These are phyloP conservation scores for Conticribra weissflogii DNA, from an alignment of 108 stramenopile genomes.

Conservation along the genomic window DNA sequence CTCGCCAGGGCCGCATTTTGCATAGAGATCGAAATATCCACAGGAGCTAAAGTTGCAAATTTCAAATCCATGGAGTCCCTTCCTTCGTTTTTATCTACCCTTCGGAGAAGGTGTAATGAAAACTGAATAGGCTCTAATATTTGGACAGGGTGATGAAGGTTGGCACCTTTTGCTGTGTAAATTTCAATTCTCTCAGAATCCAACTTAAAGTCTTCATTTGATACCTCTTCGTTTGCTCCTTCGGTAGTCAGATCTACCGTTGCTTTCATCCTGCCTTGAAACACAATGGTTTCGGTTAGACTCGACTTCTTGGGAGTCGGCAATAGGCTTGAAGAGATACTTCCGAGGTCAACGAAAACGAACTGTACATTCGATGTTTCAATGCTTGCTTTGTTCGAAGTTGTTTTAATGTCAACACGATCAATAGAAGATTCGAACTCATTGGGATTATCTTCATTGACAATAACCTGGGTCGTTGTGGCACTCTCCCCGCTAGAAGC, in stretches of 20 bases:
- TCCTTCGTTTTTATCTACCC: slow-evolving; percentile 21
- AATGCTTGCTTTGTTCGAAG: slow-evolving; percentile 36
- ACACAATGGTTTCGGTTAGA: slow-evolving; percentile 68
- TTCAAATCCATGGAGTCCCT: slow-evolving; percentile 57
- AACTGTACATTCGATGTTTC: slow-evolving; percentile 46
- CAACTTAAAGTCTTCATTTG: slow-evolving; percentile 59
- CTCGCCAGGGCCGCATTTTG: slow-evolving; percentile 80
- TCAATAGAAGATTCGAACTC: slow-evolving; percentile 40
- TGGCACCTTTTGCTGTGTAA: slow-evolving; percentile 77
- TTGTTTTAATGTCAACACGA: too few relatives aligned
- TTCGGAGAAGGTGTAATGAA: slow-evolving; percentile 58
- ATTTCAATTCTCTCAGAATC: slow-evolving; percentile 69
- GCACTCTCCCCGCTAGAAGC: not conserved
- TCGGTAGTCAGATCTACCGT: slow-evolving; percentile 41
- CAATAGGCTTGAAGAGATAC: slow-evolving; percentile 29
- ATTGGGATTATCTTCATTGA: slow-evolving; percentile 31
- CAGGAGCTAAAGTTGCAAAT: slow-evolving; percentile 63
- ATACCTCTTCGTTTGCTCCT: slow-evolving; percentile 26
- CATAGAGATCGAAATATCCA: slow-evolving; percentile 77
- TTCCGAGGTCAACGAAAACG: slow-evolving; percentile 50
- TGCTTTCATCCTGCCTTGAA: slow-evolving; percentile 69
- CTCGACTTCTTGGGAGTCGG: slow-evolving; percentile 20
- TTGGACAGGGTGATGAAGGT: slow-evolving; percentile 74
- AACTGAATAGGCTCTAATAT: slow-evolving; percentile 75
- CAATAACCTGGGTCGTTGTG: slow-evolving; percentile 15